Conservation (phyloP, 2,329 filamentous ascomycete genomes). For the Colletotrichum siamense region DNA sequence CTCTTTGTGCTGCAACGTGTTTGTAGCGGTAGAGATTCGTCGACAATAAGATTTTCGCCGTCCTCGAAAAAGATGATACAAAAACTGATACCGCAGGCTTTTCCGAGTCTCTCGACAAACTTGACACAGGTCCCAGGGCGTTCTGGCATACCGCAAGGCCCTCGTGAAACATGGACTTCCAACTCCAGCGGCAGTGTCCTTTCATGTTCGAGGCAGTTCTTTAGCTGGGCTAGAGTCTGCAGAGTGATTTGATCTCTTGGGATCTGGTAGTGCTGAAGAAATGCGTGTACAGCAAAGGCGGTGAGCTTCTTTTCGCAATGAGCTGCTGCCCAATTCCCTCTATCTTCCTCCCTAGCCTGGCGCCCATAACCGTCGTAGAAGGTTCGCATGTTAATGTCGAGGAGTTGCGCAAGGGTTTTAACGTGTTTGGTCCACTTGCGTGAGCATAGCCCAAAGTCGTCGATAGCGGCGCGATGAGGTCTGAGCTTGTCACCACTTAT, state of each 20-base stretch:
- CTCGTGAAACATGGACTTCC: background rate
- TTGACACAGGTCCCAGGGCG: background rate
- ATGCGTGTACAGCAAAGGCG: background rate
- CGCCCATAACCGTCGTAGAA: background rate
- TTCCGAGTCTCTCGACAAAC: background rate
- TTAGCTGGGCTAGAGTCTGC: background rate
- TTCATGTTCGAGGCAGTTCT: background rate
- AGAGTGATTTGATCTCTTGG: background rate
- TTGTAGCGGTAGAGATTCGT: background rate
- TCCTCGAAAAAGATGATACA: background rate
- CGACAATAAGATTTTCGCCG: rapidly evolving
- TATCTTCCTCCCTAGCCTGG: background rate
- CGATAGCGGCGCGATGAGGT: background rate
- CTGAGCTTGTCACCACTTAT: rapidly evolving
- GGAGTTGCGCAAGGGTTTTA: background rate
- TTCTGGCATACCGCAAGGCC: background rate
- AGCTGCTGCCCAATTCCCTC: background rate
- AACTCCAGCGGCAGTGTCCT: background rate
- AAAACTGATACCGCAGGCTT: background rate
- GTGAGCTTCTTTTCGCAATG: background rate
- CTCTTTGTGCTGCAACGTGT: background rate
- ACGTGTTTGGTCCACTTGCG: background rate
- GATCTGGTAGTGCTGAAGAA: background rate
- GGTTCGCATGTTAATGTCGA: background rate
- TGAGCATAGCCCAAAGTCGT: background rate